A percentile compares a stretch with the other conserved stretches of the same genome.
Evolutionary conservation across 768 basidiomycete genomes (phyloP).

Genomic region (Lactarius hengduanensis): DNA sequence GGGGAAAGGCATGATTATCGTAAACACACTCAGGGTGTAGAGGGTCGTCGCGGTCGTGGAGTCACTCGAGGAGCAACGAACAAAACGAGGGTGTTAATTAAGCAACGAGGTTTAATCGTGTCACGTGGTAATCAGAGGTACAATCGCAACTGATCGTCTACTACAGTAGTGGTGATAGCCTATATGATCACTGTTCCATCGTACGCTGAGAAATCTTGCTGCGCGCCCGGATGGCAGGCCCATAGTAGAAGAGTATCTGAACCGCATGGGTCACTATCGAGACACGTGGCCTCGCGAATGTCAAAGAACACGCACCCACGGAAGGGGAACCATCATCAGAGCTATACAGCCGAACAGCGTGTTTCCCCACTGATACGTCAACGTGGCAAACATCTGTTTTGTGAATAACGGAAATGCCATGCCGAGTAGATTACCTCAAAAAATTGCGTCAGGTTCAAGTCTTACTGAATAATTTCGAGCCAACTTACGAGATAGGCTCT

Average conservation of each 20-base stretch:
- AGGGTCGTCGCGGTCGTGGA: constrained; percentile 1
- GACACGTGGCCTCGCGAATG: background rate
- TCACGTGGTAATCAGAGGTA: constrained; percentile 10
- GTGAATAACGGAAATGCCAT: constrained; percentile 52
- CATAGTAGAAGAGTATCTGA: constrained; percentile 20
- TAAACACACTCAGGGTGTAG: background rate
- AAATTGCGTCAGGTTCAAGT: background rate
- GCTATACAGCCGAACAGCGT: constrained; percentile 44
- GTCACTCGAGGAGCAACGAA: background rate
- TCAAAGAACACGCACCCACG: constrained; percentile 38
- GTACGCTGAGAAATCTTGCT: constrained; percentile 19
- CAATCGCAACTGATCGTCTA: background rate
- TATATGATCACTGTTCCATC: constrained; percentile 6
- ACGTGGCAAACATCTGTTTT: constrained; percentile 42
- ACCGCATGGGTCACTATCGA: background rate
- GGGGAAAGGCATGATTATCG: constrained; percentile 50
- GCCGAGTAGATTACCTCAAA: constrained; percentile 42
- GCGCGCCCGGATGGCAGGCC: constrained; percentile 13
- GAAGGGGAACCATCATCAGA: constrained; percentile 44
- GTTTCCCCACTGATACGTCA: constrained; percentile 53
- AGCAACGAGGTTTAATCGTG: background rate
- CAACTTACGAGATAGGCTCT: constrained; percentile 45
- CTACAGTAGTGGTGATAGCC: background rate
- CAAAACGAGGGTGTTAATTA: background rate
- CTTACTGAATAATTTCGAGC: background rate